Conservation (phyloP, 2,329 filamentous ascomycete genomes). For the Fragosphaeria purpurea region DNA sequence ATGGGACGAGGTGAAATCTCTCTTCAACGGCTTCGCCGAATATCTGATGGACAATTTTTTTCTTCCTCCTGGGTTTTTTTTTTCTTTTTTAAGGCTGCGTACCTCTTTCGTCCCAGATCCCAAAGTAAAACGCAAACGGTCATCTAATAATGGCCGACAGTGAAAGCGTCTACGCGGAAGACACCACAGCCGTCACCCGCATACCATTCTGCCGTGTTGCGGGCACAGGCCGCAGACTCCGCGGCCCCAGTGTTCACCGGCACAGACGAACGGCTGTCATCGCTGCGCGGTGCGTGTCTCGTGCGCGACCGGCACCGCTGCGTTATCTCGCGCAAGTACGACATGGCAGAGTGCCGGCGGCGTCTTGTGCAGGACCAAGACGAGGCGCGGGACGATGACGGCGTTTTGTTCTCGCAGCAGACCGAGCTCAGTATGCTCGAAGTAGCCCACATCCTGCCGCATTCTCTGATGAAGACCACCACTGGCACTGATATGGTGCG, state of each 20-base stretch:
- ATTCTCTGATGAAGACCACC: neutral
- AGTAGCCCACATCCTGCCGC: conserved; percentile 14
- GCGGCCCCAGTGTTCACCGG: conserved; percentile 11
- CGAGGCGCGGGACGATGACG: conserved; percentile 18
- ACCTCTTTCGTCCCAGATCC: too few relatives aligned
- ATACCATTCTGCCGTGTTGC: conserved; percentile 15
- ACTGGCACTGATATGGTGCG: neutral
- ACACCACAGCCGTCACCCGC: conserved; percentile 18
- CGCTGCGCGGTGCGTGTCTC: conserved; percentile 18
- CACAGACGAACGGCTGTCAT: conserved; percentile 16
- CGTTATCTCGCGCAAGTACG: conserved; percentile 18
- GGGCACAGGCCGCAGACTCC: conserved; percentile 10
- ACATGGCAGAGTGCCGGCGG: conserved; percentile 4
- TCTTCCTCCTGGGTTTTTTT: conserved; percentile 13
- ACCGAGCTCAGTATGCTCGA: conserved; percentile 9
- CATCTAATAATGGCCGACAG: conserved; percentile 11
- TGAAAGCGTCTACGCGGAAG: conserved; percentile 16
- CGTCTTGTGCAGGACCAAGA: conserved; percentile 7
- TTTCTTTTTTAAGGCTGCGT: neutral
- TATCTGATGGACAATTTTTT: conserved; percentile 20
- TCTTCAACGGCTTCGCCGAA: conserved; percentile 16
- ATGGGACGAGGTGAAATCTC: conserved; percentile 10
- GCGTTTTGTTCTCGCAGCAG: conserved; percentile 10
- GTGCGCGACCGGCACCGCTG: conserved; percentile 20
- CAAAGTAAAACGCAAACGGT: too few relatives aligned